Evolutionary conservation across 2,329 filamentous ascomycete genomes (phyloP), one percentile per base, ranked within the genome.

Genomic region (Amylocarpus encephaloides): DNA sequence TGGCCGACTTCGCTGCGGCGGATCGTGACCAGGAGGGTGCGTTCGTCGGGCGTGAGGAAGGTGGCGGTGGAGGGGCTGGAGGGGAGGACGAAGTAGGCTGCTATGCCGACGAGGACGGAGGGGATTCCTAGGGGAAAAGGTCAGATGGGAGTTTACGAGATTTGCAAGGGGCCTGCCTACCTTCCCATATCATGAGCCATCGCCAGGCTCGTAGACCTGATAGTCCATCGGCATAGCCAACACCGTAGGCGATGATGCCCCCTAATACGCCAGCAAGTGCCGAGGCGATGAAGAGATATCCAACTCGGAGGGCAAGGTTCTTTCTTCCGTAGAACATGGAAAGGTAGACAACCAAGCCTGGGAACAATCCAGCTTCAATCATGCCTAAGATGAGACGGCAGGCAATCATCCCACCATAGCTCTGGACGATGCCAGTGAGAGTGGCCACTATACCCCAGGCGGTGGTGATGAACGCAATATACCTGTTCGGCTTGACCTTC

Each of bases 321-420:
- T 71, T 71, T 55, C 79, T 80, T 16, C 74, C 78, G 63, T 85
- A 85, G 66, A 83, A 85, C 50, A 82, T 73, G 0, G 81, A 83
- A 13, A 85, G 69, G 50, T 85, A 85, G 22, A 77, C 64, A 1
- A 75, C 74, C 57, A 74, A 69, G 1, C 80, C 78, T 0, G 80
- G 79, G 50, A 83, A 82, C 0, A 83, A 66, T 0, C 79, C 79
- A 4, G 75, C 78, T 65, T 83, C 80, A 12, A 80, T 71, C 3
- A 75, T 64, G 1, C 80, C 79, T 0, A 83, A 71, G 1, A 82
- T 64, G 0, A 83, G 60, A 11, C 80, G 74, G 49, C 75, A 78
- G 13, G 71, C 77, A 10, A 82, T 68, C 16, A 82, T 62, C 0
- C 73, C 73, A 10, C 67, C 73, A 57, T 76, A 81, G 53, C 65